These are phyloP conservation scores for Metarhizium brunneum DNA, from an alignment of 2,329 filamentous ascomycete species.

Conservation along the genomic window DNA sequence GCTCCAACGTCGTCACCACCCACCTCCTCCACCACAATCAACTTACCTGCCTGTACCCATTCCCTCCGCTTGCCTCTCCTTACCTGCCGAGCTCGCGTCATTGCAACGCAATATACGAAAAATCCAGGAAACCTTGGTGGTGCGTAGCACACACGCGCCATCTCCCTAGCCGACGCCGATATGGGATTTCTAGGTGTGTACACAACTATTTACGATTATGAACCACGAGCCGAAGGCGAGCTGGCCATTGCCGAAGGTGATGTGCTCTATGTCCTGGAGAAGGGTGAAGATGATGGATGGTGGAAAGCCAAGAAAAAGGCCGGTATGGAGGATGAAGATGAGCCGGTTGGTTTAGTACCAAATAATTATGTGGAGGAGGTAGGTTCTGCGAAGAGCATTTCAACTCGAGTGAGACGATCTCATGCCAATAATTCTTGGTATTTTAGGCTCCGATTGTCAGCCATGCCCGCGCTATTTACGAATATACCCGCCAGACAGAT, in stretches of 20 bases:
- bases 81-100: background rate
- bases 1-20: conserved; percentile 5
- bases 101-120: background rate
- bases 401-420: background rate
- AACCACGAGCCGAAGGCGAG: conserved; percentile 77
- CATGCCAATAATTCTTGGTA: background rate
- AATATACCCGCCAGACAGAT: conserved; percentile 94
- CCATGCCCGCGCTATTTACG: conserved; percentile 87
- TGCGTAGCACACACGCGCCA: background rate
- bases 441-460: conserved; percentile 53
- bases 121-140: background rate
- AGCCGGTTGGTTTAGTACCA: conserved; percentile 82
- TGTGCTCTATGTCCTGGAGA: conserved; percentile 79
- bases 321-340: conserved; percentile 73
- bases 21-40: background rate
- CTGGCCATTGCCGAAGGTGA: conserved; percentile 79
- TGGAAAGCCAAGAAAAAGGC: conserved; percentile 96
- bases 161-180: conserved; percentile 9
- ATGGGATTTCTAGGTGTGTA: conserved; percentile 94
- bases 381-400: conserved; percentile 13
- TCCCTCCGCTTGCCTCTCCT: background rate
- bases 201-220: conserved; percentile 87
- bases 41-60: background rate
- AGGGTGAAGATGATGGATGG: conserved; percentile 72
- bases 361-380: conserved; percentile 96